Conservation (phyloP, 192 early-diverging fungal genomes). For the Mortierella claussenii region DNA sequence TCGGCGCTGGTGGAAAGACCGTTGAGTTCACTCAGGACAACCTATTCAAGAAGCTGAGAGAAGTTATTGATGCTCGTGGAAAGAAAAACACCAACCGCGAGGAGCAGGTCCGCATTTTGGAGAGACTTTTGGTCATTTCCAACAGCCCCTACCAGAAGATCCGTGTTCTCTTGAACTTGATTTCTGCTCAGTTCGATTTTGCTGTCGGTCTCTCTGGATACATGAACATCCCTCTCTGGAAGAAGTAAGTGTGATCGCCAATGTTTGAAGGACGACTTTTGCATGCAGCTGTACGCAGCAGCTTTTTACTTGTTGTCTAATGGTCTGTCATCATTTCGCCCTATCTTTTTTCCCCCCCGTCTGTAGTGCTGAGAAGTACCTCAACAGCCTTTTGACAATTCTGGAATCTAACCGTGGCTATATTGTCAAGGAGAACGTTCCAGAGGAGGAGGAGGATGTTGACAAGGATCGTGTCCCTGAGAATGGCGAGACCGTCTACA, state of each 20-base stretch:
- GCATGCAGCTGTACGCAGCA: not conserved
- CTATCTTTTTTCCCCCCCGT: too few species aligned
- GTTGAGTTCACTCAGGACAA: constrained; percentile 74
- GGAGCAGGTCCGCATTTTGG: constrained; percentile 76
- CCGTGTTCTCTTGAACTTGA: constrained; percentile 85
- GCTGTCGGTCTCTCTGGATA: constrained; percentile 69
- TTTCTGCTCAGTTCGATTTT: constrained; percentile 91
- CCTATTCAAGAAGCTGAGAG: constrained; percentile 85
- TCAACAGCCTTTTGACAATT: constrained; percentile 82
- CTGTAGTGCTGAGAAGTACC: constrained; percentile 67
- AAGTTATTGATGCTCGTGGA: constrained; percentile 86
- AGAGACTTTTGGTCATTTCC: constrained; percentile 70
- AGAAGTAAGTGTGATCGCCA: constrained; percentile 55
- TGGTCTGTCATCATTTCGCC: not conserved
- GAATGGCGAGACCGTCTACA: constrained; percentile 61
- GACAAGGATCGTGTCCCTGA: constrained; percentile 67
- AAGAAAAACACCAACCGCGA: constrained; percentile 95
- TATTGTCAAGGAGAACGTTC: constrained; percentile 73
- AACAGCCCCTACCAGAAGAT: constrained; percentile 81
- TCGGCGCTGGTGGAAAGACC: constrained; percentile 75
- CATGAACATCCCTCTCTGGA: constrained; percentile 88
- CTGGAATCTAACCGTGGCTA: constrained; percentile 82
- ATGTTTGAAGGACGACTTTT: not conserved
- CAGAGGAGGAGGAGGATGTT: constrained; percentile 74
- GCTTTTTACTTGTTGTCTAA: constrained; percentile 1